Evolutionary conservation across 140 eudicot species (phyloP).

Genomic region (Cichorium intybus): DNA sequence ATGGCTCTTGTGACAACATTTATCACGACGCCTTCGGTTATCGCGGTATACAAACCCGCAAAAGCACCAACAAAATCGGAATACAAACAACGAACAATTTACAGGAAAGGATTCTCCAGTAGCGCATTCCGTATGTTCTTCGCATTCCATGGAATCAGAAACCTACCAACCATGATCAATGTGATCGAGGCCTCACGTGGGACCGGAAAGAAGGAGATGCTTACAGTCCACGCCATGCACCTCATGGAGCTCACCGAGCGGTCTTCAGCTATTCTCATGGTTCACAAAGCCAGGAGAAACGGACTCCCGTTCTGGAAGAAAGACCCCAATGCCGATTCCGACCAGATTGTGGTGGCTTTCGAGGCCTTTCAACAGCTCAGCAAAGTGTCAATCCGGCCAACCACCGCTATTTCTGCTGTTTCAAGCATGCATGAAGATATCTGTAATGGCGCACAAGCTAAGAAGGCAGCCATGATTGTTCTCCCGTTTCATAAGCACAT

Average conservation of each 20-base stretch:
- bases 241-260: slow-evolving; percentile 90
- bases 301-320: slow-evolving; percentile 95
- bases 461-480: slow-evolving; percentile 61
- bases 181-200: slow-evolving; percentile 80
- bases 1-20: slow-evolving; percentile 93
- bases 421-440: slow-evolving; percentile 86
- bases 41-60: slow-evolving; percentile 75
- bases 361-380: slow-evolving; percentile 76
- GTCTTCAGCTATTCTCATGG: slow-evolving; percentile 89
- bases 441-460: slow-evolving; percentile 57
- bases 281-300: slow-evolving; percentile 74
- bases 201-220: slow-evolving; percentile 58
- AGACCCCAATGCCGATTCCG: slow-evolving; percentile 29
- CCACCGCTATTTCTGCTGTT: slow-evolving; percentile 74
- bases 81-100: slow-evolving; percentile 51
- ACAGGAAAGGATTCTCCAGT: slow-evolving; percentile 31
- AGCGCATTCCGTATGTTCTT: slow-evolving; percentile 60
- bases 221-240: slow-evolving; percentile 90
- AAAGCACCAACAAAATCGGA: slow-evolving; percentile 27
- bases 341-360: slow-evolving; percentile 80
- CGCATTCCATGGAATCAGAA: slow-evolving; percentile 67
- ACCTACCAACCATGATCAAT: slow-evolving; percentile 62
- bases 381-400: slow-evolving; percentile 71
- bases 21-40: slow-evolving; percentile 75
- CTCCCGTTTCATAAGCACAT: slow-evolving; percentile 86